Base-by-base conservation (phyloP, 345 rosid species). In the Citrus hindsii region DNA sequence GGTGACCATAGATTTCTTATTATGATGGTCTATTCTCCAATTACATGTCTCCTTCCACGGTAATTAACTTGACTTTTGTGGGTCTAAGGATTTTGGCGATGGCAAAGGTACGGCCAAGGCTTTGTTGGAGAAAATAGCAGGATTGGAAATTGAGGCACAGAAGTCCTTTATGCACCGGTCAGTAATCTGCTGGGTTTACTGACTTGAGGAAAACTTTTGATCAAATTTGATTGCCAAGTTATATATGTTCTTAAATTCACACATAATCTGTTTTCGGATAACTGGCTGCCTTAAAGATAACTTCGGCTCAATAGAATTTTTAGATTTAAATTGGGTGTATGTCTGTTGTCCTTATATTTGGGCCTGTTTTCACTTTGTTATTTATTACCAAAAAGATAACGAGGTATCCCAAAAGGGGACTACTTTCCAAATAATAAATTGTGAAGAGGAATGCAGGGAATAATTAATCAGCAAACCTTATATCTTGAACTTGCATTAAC, bases 81-180 rank as follows among this genome's bases (percentile, higher is more conserved):
- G 9, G 71, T 71, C 71, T 28, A 82, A 94, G 99, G 92, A 88
- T 85, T 81, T 86, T 83, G 90, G 89, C 80, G 94, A 92, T 85
- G 98, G 97, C 16, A 87, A 81, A 78, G 97, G 95, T 72, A 96
- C 93, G n/a, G 94, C 97, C 51, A 94, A 86, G 83, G 80, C 53
- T 67, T 86, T 94, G 86, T 86, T 96, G 84, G 92, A 88, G 73
- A 94, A 71, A 89, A 94, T 94, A 81, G 90, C 92, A 63, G 84
- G 83, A 69, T 56, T 85, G 94, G 99, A 96, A 85, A 86, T 90
- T 76, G 97, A 96, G 84, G 99, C 99, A 46, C 98, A 96, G 81
- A 94, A 96, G 86, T 94, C 98, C 75, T 96, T 96, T 84, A 94
- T 96, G 99, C 99, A 96, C 79, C 87, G 99, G 99, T 94, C 74